Conservation (phyloP, 768 basidiomycete species). For the Amylocystis lapponica region DNA sequence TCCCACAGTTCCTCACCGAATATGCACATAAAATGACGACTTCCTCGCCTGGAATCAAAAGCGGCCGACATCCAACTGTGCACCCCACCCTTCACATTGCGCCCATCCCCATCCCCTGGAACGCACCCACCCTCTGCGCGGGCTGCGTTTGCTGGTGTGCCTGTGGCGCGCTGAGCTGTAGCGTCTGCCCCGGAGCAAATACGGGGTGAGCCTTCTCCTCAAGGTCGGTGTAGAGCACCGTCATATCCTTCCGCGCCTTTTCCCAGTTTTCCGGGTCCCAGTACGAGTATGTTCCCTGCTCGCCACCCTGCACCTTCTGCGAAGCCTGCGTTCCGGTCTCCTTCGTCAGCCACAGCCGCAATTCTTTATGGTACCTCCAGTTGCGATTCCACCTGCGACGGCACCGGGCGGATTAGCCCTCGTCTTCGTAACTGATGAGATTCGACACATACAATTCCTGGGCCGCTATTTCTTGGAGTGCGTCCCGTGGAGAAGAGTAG, state of each 20-base stretch:
- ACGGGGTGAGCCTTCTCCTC: conserved; percentile 68
- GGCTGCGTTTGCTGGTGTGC: conserved; percentile 24
- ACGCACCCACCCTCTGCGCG: conserved; percentile 27
- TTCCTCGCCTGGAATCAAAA: not conserved
- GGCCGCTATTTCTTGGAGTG: conserved; percentile 89
- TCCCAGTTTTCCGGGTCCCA: conserved; percentile 82
- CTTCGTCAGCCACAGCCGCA: conserved; percentile 81
- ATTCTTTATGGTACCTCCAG: conserved; percentile 95
- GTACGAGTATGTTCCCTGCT: conserved; percentile 85
- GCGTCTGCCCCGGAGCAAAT: conserved; percentile 35
- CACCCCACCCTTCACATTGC: conserved; percentile 33
- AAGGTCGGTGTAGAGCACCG: conserved; percentile 65
- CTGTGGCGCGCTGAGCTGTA: conserved; percentile 24
- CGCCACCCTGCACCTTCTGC: conserved; percentile 73
- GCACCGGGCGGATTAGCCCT: conserved; percentile 6
- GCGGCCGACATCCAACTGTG: not conserved
- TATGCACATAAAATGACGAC: not conserved
- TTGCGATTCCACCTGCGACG: conserved; percentile 79
- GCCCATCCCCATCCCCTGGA: conserved; percentile 47
- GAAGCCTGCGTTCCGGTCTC: conserved; percentile 75
- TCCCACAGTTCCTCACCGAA: not conserved
- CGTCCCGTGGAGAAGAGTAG: conserved; percentile 89
- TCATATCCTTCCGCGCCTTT: conserved; percentile 75
- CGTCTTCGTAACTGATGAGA: conserved; percentile 1
- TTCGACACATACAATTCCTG: conserved; percentile 78